These are phyloP conservation scores for Cytauxzoon felis DNA, from an alignment of 169 alveolate species.

Conservation along the genomic window DNA sequence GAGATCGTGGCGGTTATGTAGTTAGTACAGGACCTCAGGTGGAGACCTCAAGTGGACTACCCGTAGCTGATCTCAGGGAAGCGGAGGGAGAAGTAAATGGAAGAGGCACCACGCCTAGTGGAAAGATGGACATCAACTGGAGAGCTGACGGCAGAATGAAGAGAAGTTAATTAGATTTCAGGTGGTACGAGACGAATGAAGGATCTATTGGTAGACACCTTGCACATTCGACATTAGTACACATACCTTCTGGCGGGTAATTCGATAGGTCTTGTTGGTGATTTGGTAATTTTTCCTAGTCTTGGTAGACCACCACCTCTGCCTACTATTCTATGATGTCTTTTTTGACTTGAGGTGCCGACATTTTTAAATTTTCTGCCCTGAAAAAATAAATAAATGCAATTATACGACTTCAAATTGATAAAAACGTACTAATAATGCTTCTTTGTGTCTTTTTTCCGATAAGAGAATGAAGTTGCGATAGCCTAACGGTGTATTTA, in stretches of 20 bases:
- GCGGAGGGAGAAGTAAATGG: too few relatives aligned
- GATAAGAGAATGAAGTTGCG: constrained; percentile 47
- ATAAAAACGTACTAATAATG: constrained; percentile 62
- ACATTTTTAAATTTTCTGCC: constrained; percentile 67
- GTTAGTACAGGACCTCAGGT: too few relatives aligned
- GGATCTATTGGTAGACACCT: background rate
- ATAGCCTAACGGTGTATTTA: background rate
- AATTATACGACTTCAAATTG: too few relatives aligned
- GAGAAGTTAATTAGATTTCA: background rate
- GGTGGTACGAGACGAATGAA: background rate
- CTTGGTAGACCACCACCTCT: constrained; percentile 74
- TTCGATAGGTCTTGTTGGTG: constrained; percentile 70
- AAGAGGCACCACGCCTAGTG: too few relatives aligned
- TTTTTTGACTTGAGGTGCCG: constrained; percentile 69
- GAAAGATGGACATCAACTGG: too few relatives aligned
- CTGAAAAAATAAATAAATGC: constrained; percentile 27
- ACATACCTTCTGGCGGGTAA: constrained; percentile 75
- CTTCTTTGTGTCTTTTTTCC: constrained; percentile 78
- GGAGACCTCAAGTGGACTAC: too few relatives aligned
- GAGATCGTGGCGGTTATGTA: too few relatives aligned
- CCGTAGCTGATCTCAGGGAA: too few relatives aligned
- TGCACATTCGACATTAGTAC: background rate
- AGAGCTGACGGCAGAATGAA: too few relatives aligned
- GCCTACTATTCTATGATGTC: constrained; percentile 75
- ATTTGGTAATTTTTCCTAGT: constrained; percentile 63